A percentile compares a stretch with the other conserved stretches of the same genome.
Evolutionary conservation across 768 basidiomycete species (phyloP).

Genomic region (Postia placenta): DNA sequence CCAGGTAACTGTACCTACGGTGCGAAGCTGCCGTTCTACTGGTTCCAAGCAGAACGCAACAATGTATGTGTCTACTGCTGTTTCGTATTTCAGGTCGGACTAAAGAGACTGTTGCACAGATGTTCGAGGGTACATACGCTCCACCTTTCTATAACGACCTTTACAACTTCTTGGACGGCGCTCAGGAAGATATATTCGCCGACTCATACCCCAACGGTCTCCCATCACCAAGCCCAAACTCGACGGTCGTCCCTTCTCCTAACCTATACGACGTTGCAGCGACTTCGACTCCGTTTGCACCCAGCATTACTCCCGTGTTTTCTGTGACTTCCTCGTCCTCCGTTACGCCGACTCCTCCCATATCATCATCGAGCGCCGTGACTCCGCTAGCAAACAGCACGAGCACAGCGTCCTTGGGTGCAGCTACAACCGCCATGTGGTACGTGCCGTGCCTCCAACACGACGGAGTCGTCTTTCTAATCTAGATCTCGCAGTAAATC

Average conservation of each 20-base stretch:
- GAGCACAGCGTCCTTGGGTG: too few relatives aligned
- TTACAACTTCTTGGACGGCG: slow-evolving; percentile 68
- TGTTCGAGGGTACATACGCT: slow-evolving; percentile 56
- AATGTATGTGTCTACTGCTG: slow-evolving; percentile 36
- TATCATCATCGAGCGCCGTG: not conserved
- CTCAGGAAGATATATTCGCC: slow-evolving; percentile 69
- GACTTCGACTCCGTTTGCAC: slow-evolving; percentile 2
- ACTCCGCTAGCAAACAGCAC: not conserved
- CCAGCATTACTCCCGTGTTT: not conserved
- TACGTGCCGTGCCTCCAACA: not conserved
- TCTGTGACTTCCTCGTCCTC: not conserved
- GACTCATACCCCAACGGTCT: slow-evolving; percentile 39
- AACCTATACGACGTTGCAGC: slow-evolving; percentile 8
- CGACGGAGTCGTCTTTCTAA: too few relatives aligned
- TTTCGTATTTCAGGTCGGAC: not conserved
- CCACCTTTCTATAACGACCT: slow-evolving; percentile 64
- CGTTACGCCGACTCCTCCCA: not conserved
- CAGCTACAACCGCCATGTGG: not conserved
- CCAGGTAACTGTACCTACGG: slow-evolving; percentile 70
- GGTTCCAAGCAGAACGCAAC: slow-evolving; percentile 58
- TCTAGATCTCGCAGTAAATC: not conserved
- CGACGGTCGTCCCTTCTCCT: slow-evolving; percentile 21
- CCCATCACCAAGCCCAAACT: slow-evolving; percentile 20
- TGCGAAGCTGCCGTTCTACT: slow-evolving; percentile 65
- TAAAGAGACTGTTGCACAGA: slow-evolving; percentile 30